Percentiles rank a stretch among this genome's conserved stretches.
phyloP scores from a whole-genome alignment of 2,329 filamentous ascomycete species.

The Grosmannia serpens region DNA sequence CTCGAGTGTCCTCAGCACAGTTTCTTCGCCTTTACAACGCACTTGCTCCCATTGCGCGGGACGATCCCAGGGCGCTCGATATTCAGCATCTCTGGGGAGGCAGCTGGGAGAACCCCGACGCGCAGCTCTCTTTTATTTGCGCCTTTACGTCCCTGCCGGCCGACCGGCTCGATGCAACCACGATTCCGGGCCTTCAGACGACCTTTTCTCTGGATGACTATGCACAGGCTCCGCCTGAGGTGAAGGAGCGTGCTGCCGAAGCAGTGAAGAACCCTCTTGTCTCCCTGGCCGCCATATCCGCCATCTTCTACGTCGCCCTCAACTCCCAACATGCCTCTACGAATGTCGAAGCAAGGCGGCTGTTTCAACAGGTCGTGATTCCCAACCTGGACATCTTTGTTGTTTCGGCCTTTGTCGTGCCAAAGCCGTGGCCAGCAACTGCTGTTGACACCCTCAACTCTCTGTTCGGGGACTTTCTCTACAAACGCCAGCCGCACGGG shows the following conservation, averaged over 20 bases:
- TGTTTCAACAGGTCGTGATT: conserved; percentile 56
- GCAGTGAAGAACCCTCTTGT: conserved; percentile 79
- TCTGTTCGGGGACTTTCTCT: conserved; percentile 72
- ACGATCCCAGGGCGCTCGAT: conserved; percentile 55
- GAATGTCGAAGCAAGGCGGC: conserved; percentile 49
- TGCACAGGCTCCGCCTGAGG: conserved; percentile 33
- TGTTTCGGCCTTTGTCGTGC: conserved; percentile 65
- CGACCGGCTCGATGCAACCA: conserved; percentile 69
- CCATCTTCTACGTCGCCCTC: conserved; percentile 54
- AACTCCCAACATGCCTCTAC: conserved; percentile 50
- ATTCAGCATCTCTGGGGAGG: conserved; percentile 88
- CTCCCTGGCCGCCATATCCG: conserved; percentile 70
- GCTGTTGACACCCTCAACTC: conserved; percentile 66
- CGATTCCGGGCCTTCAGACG: conserved; percentile 68
- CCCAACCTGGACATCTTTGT: conserved; percentile 71
- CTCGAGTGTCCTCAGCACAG: conserved; percentile 66
- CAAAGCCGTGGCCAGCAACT: conserved; percentile 64
- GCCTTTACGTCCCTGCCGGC: conserved; percentile 70
- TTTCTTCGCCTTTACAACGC: conserved; percentile 75
- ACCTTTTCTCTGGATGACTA: conserved; percentile 59
- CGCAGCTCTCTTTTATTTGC: conserved; percentile 86
- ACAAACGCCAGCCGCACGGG: conserved; percentile 65
- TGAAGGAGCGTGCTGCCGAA: conserved; percentile 40
- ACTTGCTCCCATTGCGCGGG: conserved; percentile 57
- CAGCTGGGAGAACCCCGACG: conserved; percentile 73